Evolutionary conservation across 164 flowering plant species (phyloP), one percentile per base, ranked within the genome.

Genomic region (Vitis labrusca): DNA sequence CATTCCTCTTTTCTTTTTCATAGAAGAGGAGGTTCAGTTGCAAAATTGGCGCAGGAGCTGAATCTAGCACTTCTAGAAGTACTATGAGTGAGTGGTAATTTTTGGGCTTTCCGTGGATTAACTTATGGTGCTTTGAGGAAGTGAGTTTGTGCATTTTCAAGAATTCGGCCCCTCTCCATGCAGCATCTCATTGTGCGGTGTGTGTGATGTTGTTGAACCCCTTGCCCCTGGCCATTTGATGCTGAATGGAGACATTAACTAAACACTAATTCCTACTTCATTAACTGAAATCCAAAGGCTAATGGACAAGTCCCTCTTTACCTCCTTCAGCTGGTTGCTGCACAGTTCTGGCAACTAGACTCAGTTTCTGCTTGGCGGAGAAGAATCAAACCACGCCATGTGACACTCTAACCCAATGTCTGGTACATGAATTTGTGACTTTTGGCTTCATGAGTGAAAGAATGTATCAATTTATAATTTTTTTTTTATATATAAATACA

Each of bases 21-120:
- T 80, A 94, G 98, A 84, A 85, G 84, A 82, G 97, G 97, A 32
- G 98, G 97, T 7, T 82, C 89, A 23, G 85, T 92, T 65, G 88
- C 96, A 50, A 94, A 90, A 74, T 81, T 77, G 53, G 91, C 93
- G 10, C 93, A 87, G 56, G 95, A 90, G 78, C 76, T 90, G 69
- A 88, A 73, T 73, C 76, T 90, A 64, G 83, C 87, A 68, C 80
- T 90, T 67, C 89, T 83, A 71, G 92, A 87, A 70, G 78, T 81
- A 59, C 62, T 76, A 63, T 48, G 47, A 37, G 30, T 67, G 12
- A 11, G 7, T 27, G n/a, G 5, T 37, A 29, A 16, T 27, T 55
- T 23, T 23, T 57, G 3, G 10, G 60, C 62, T 61, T 23, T 60
- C 17, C 47, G 27, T 53, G 66, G 54, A 29, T 54, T 47, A 13